Percentiles rank a stretch among this genome's conserved stretches.
Conservation (phyloP, 176 grass and related monocot species). For the Zea luxurians region DNA sequence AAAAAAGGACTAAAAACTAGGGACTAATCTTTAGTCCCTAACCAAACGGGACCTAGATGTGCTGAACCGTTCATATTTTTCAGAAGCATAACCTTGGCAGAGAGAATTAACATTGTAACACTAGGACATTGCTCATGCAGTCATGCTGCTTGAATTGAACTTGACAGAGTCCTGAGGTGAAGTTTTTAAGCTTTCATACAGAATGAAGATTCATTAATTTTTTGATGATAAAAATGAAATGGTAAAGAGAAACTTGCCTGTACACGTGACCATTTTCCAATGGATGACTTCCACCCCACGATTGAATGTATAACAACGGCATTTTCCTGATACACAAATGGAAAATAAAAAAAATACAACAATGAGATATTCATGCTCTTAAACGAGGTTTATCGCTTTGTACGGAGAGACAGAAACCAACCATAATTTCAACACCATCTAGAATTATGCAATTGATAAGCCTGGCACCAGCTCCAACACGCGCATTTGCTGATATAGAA, state of each 20-base stretch:
- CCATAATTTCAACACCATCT: conserved; percentile 99
- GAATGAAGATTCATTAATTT: conserved; percentile 4
- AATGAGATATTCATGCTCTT: conserved; percentile 21
- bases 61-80: not conserved
- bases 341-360: not conserved
- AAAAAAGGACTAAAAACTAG: too few species aligned
- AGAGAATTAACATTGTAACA: conserved; percentile 16
- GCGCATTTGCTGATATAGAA: conserved; percentile 96
- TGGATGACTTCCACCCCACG: conserved; percentile 94
- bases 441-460: conserved; percentile 98
- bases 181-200: not conserved
- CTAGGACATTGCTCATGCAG: not conserved
- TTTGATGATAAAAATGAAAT: conserved; percentile 12
- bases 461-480: conserved; percentile 91
- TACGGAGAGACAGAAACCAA: conserved; percentile 37
- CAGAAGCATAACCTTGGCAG: conserved; percentile 2
- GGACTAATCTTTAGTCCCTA: too few species aligned
- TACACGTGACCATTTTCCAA: conserved; percentile 98
- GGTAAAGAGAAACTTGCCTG: conserved; percentile 59
- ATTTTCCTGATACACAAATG: conserved; percentile 69
- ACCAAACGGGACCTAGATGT: too few species aligned
- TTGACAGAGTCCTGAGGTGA: not conserved
- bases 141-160: conserved; percentile 20
- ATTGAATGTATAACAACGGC: conserved; percentile 98
- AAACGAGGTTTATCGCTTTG: conserved; percentile 15